Conservation (phyloP, 169 alveolate genomes). For the Cryptosporidium ryanae region DNA sequence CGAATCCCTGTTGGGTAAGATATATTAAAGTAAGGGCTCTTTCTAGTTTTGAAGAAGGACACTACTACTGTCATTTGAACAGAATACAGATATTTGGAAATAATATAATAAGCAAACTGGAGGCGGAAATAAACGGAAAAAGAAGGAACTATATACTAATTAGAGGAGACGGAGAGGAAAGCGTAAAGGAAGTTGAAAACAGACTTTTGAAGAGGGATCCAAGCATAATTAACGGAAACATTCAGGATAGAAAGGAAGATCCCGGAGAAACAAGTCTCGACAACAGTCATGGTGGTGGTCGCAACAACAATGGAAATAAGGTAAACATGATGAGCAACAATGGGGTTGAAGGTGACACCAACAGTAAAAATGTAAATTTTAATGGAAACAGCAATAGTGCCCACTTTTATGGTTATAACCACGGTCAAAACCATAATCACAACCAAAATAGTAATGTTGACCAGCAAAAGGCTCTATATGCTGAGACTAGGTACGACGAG, state of each 20-base stretch:
- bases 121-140: conserved; percentile 52
- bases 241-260: background rate
- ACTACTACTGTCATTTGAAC: conserved; percentile 57
- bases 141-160: conserved; percentile 60
- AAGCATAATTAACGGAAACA: background rate
- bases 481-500: too few relatives aligned
- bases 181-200: conserved; percentile 66
- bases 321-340: too few relatives aligned
- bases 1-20: conserved; percentile 73
- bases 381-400: too few relatives aligned
- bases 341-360: too few relatives aligned
- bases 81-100: conserved; percentile 67
- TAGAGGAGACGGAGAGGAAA: conserved; percentile 36
- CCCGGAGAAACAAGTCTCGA: too few relatives aligned
- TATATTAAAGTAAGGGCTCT: conserved; percentile 52
- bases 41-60: conserved; percentile 66
- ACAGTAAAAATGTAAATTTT: too few relatives aligned
- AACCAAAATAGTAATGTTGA: too few relatives aligned
- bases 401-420: too few relatives aligned
- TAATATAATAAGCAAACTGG: conserved; percentile 44
- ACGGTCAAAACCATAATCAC: too few relatives aligned
- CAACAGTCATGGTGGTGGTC: too few relatives aligned
- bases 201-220: conserved; percentile 36
- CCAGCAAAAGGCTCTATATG: too few relatives aligned
- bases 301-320: too few relatives aligned